Evolutionary conservation across 2,329 filamentous ascomycete species (phyloP).

Genomic region (Mollisiaceae sp.): DNA sequence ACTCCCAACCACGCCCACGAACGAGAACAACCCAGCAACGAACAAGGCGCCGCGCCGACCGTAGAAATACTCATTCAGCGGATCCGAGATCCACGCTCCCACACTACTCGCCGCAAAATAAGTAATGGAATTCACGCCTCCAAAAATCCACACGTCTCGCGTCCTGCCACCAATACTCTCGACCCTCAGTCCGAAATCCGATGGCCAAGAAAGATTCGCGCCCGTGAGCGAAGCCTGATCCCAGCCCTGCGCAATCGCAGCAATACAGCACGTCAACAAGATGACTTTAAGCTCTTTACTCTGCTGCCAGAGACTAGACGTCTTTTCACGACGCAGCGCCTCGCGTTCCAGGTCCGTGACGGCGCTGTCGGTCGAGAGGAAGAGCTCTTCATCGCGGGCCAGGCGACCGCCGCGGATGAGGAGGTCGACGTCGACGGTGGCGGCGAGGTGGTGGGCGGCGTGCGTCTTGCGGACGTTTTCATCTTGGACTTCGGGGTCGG

Average conservation of each 20-base stretch:
- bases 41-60: constrained; percentile 2
- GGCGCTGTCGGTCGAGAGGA: neutral
- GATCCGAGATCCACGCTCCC: neutral
- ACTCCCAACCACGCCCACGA: constrained; percentile 37
- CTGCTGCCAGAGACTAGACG: neutral
- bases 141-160: constrained; percentile 2
- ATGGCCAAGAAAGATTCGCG: neutral
- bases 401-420: neutral
- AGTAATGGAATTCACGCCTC: constrained; percentile 2
- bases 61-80: neutral
- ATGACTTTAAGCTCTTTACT: constrained; percentile 6
- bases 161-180: neutral
- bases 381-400: neutral
- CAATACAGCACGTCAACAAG: constrained; percentile 2
- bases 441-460: neutral
- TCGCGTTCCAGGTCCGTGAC: neutral
- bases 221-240: constrained; percentile 2
- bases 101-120: constrained; percentile 1
- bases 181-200: neutral
- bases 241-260: constrained; percentile 2
- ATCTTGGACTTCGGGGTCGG: constrained; percentile 5
- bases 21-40: neutral
- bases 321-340: neutral
- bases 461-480: constrained; percentile 5
- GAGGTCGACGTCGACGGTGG: neutral